Evolutionary conservation across 2,329 filamentous ascomycete species (phyloP), one percentile per base, ranked within the genome.

Genomic region (Balansia obtecta): DNA sequence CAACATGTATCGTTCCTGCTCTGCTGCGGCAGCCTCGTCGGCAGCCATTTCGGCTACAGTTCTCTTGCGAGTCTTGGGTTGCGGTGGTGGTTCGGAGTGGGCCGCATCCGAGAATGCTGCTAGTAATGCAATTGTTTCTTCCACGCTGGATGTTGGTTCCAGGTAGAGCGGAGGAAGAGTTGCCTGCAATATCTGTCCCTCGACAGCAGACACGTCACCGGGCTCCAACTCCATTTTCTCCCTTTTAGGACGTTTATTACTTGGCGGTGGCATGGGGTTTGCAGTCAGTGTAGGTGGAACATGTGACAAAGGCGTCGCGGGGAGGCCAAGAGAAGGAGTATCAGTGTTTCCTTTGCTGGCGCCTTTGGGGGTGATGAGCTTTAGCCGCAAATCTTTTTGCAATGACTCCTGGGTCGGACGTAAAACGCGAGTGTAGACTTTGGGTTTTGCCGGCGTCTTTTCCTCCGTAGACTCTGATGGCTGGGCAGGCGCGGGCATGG

Each of bases 21-120:
- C 87, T 20, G 90, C 91, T 0, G 89, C 88, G 53, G 88, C 76
- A 1, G 93, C 91, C 68, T 98, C 90, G 61, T 98, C 93, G 8
- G 91, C 91, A 9, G 88, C 93, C 71, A 97, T 81, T 63, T 98
- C 91, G 9, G 93, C 93, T 16, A 94, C 84, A 0, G 93, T 98
- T 54, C 91, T 82, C 74, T 98, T 97, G 51, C 93, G 77, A 8
- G 83, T 84, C 73, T 95, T 96, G 3, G 89, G 89, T 53, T 85
- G 79, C 0, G 93, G 91, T 10, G 88, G 83, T 42, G 80, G 73
- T 46, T 85, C 79, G 32, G 80, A 78, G 64, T 96, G 87, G 50
- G 88, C 80, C 7, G 89, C 85, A 63, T 94, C 86, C 18, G 80
- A 75, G 57, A 91, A 73, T 16, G 76, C 73, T 32, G 88, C 81